A percentile compares a stretch with the other conserved stretches of the same genome.
phyloP scores from a whole-genome alignment of 2,329 filamentous ascomycete genomes.

The Albifimbria verrucaria region DNA sequence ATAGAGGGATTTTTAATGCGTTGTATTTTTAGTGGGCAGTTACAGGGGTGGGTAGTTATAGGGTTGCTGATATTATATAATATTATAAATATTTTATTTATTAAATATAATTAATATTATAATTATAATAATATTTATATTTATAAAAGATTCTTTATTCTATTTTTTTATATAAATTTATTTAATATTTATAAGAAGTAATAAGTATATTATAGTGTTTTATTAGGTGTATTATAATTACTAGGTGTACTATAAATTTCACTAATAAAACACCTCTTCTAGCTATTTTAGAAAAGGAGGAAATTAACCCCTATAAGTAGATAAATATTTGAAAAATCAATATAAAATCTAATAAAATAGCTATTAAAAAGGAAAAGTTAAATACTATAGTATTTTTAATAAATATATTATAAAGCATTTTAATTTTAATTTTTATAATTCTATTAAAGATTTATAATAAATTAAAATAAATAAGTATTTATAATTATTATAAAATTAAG shows the following conservation, averaged over 20 bases:
- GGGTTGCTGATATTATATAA: neutral
- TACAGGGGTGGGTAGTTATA: neutral
- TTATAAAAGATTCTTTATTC: neutral
- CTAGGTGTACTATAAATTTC: no score
- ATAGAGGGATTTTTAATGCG: neutral
- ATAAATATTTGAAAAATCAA: neutral
- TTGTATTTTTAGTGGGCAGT: neutral
- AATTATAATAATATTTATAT: neutral
- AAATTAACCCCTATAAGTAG: neutral
- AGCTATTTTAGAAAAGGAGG: neutral
- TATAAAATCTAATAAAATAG: neutral
- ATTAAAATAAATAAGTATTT: conserved; percentile 1
- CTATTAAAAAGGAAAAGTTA: neutral
- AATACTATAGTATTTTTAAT: neutral
- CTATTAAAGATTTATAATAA: neutral
- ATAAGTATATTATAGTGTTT: neutral
- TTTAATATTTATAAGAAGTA: neutral
- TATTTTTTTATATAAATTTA: neutral
- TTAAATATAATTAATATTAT: neutral
- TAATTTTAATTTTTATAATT: neutral
- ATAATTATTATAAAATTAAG: conserved; percentile 1
- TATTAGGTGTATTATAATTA: no score
- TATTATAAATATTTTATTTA: neutral
- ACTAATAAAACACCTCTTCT: neutral
- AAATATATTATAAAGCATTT: neutral